A percentile compares a stretch with the other conserved stretches of the same genome.
phyloP scores from a whole-genome alignment of 2,329 filamentous ascomycete genomes.

The Berkeleyomyces rouxiae region DNA sequence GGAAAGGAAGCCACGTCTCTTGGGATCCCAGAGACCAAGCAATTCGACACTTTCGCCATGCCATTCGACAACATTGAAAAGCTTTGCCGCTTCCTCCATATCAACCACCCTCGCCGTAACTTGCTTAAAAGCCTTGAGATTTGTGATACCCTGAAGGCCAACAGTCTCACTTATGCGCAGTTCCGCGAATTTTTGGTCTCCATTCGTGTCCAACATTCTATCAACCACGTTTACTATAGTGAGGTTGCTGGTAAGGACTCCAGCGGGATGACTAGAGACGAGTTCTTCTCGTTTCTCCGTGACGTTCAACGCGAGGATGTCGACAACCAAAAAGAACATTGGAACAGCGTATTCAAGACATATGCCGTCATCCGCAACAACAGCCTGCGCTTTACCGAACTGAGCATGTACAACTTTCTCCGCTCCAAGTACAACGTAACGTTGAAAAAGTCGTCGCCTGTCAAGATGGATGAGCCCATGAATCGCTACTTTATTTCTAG shows the following conservation, averaged over 20 bases:
- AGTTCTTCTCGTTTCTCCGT: slow-evolving; percentile 62
- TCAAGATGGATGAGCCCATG: slow-evolving; percentile 61
- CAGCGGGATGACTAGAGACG: slow-evolving; percentile 48
- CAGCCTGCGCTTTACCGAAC: slow-evolving; percentile 48
- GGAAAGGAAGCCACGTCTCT: slow-evolving; percentile 62
- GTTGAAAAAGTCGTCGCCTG: slow-evolving; percentile 43
- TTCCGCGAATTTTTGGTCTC: slow-evolving; percentile 72
- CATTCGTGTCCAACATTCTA: slow-evolving; percentile 26
- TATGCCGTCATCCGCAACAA: slow-evolving; percentile 27
- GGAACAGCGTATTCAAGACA: slow-evolving; percentile 57
- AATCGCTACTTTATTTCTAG: slow-evolving; percentile 98
- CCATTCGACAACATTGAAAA: slow-evolving; percentile 64
- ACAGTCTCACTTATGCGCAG: slow-evolving; percentile 57
- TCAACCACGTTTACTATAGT: slow-evolving; percentile 32
- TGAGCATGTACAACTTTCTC: slow-evolving; percentile 62
- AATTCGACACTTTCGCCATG: slow-evolving; percentile 38
- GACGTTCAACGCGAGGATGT: slow-evolving; percentile 63
- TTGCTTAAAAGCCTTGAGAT: slow-evolving; percentile 57
- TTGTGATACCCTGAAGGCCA: slow-evolving; percentile 49
- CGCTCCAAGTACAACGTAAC: slow-evolving; percentile 58
- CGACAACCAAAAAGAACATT: slow-evolving; percentile 34
- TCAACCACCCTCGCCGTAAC: slow-evolving; percentile 66
- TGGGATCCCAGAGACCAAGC: slow-evolving; percentile 33
- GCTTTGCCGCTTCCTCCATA: slow-evolving; percentile 78
- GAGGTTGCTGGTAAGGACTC: slow-evolving; percentile 39